phyloP scores from a whole-genome alignment of 345 rosid genomes.

The Populus simonii region DNA sequence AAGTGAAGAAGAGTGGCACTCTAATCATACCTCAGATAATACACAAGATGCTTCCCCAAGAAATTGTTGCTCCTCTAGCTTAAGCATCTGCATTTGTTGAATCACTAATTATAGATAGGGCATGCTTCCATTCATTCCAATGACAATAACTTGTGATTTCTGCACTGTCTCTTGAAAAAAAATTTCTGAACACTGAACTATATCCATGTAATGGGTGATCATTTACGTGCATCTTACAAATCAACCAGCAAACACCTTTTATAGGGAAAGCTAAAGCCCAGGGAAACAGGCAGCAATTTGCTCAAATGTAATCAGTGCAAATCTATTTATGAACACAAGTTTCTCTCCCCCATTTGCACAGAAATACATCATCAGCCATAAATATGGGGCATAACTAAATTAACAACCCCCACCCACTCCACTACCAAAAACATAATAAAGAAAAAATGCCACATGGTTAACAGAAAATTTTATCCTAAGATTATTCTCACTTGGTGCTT shows the following conservation, averaged over 20 bases:
- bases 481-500: not conserved
- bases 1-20: conserved; percentile 6
- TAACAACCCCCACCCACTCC: not conserved
- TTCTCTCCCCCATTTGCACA: not conserved
- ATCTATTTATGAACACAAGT: not conserved
- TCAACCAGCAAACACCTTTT: not conserved
- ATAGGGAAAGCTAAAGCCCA: not conserved
- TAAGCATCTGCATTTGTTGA: conserved; percentile 55
- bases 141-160: not conserved
- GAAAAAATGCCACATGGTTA: not conserved
- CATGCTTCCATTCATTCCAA: conserved; percentile 4
- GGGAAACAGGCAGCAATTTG: not conserved
- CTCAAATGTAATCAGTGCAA: not conserved
- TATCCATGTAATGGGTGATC: not conserved
- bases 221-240: not conserved
- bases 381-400: too few relatives aligned
- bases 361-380: not conserved
- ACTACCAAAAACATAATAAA: not conserved
- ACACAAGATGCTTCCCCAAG: conserved; percentile 65
- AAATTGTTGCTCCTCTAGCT: conserved; percentile 67
- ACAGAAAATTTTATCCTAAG: not conserved
- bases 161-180: not conserved
- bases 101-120: conserved; percentile 5
- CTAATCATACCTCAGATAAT: conserved; percentile 54
- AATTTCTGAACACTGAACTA: not conserved